A percentile compares a stretch with the other conserved stretches of the same genome.
Conservation (phyloP, 169 alveolate genomes). For the Plasmodium vinckei region DNA sequence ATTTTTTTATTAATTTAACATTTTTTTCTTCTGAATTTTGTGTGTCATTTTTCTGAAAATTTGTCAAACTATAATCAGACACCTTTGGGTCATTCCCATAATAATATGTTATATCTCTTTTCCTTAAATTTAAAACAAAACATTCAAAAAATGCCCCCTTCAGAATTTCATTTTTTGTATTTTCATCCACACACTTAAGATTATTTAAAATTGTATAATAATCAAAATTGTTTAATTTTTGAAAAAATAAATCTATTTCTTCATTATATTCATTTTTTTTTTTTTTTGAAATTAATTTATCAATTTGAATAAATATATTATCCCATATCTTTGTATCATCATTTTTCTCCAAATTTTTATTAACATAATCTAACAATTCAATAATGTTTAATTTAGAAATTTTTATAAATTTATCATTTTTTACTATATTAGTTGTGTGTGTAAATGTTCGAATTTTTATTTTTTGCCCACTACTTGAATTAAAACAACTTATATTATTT, state of each 20-base stretch:
- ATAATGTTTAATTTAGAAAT: constrained; percentile 32
- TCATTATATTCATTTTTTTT: constrained; percentile 19
- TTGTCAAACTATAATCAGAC: not conserved
- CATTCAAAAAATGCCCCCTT: constrained; percentile 50
- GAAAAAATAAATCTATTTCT: constrained; percentile 38
- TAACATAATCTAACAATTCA: constrained; percentile 34
- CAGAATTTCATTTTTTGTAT: constrained; percentile 29
- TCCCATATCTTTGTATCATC: constrained; percentile 33
- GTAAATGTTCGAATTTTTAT: constrained; percentile 41
- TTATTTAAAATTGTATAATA: constrained; percentile 23
- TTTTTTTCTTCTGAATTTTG: constrained; percentile 25
- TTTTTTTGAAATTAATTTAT: constrained; percentile 46
- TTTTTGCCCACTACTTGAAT: constrained; percentile 25
- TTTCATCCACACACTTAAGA: constrained; percentile 50
- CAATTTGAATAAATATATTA: constrained; percentile 43
- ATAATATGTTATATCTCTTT: constrained; percentile 36
- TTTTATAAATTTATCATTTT: constrained; percentile 29
- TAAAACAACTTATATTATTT: not conserved
- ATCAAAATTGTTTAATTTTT: constrained; percentile 12
- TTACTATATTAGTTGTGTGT: constrained; percentile 14
- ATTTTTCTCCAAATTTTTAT: constrained; percentile 15
- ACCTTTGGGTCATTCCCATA: not conserved
- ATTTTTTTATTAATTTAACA: constrained; percentile 40
- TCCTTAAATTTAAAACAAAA: constrained; percentile 22
- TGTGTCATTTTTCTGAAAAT: not conserved